Evolutionary conservation across 176 grass and related monocot species (phyloP), one percentile per base, ranked within the genome.

Genomic region (Thinopyrum elongatum): DNA sequence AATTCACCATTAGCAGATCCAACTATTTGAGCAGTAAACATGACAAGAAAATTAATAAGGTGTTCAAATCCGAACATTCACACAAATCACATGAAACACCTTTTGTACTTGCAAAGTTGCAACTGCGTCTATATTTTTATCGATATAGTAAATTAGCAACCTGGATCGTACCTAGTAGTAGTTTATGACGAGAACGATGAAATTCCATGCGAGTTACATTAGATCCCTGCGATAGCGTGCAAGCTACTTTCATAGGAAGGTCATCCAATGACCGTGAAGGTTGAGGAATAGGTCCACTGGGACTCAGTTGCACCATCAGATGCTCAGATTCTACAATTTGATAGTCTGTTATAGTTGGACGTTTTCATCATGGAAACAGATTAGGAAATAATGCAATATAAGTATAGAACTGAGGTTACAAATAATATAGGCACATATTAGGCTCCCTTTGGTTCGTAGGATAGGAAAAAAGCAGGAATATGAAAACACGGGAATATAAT

Each of bases 141-240:
- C n/a, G 9, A 39, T 77, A 16, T 74, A 65, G 42, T 51, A 63
- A 68, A 71, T 42, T 80, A 80, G 17, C 51, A 61, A 57, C 8
- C 71, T 65, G 72, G 16, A 89, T 74, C 26, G 1, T 92, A 98
- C 95, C 93, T 87, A 98, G 88, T 84, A 98, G 89, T 78, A 95
- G 77, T 74, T 93, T 95, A 80, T 95, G 87, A n/a, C 87, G 95
- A 59, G 88, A 84, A 19, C 91, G 95, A 86, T 98, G 95, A 71
- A 98, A 98, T 74, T 98, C 95, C 95, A 98, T 95, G 89, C 91
- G 92, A 80, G 89, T 95, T 35, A 95, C 91, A 89, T 60, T 93
- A 76, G 93, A 93, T 83, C 93, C 95, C 76, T 94, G 91, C 68
- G 87, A 69, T 15, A 98, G 80, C 27, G 95, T 74, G 92, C 91